Base-by-base conservation (phyloP, 2,329 filamentous ascomycete genomes). In the Aspergillus puulaauensis region DNA sequence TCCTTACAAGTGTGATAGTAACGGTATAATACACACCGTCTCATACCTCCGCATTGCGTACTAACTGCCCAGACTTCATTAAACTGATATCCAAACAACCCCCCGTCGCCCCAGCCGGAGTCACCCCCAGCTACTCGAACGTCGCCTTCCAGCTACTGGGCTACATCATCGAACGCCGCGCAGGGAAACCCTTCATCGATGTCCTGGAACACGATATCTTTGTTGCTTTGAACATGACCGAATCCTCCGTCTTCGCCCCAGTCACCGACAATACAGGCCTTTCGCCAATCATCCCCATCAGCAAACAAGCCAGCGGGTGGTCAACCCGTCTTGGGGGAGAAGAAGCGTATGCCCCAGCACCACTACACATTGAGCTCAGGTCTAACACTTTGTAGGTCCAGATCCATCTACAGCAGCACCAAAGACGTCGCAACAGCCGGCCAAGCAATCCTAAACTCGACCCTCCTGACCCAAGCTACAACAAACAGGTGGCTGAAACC, bases 401-500 rank as follows among this genome's bases (percentile, higher is more conserved):
- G 68, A 9, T 73, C 71, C 2, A 46, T 75, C 12, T 76, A 73
- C 63, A 68, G 69, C 23, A 71, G 69, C 1, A 62, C 68, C 6
- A 70, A 67, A 50, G 75, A 79, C 59, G 59, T 78, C 11, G 66
- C 74, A 15, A 64, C 61, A 14, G 64, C 76, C n/a, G 76, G 76
- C 8, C 65, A 68, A 45, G 68, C 73, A 23, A 78, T 79, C 33
- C 64, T 79, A 2, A 68, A 70, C 46, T 74, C 73, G 4, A 68
- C 66, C 0, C 68, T 79, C 6, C 65, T 79, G 4, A 35, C 66
- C 14, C 40, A 60, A 6, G 63, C 68, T 17, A 65, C 69, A 41
- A 78, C 75, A 15, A 68, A 72, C 9, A 70, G 67, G 46, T 79
- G 76, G 77, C 62, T 79, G 43, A 76, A 78, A 55, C 77, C 76